These are phyloP conservation scores for Clarireedia paspali DNA, from an alignment of 2,329 filamentous ascomycete genomes.

Conservation along the genomic window DNA sequence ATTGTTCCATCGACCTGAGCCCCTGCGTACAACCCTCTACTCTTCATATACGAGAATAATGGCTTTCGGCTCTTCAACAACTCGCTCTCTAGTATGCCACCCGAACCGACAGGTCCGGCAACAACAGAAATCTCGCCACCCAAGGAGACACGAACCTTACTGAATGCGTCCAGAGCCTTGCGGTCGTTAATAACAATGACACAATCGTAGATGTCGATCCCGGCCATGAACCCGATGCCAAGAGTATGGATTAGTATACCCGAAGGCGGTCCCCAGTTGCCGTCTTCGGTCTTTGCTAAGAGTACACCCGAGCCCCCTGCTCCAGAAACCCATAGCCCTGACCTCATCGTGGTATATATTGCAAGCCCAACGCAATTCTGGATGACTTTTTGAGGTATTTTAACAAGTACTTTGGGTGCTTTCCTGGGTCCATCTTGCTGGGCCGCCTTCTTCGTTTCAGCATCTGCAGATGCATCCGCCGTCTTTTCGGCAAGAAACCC, in stretches of 20 bases:
- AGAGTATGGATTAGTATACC: constrained; percentile 87
- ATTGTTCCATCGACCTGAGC: constrained; percentile 80
- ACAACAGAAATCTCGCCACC: constrained; percentile 73
- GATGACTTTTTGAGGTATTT: constrained; percentile 78
- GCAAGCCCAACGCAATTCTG: constrained; percentile 81
- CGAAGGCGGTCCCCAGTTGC: constrained; percentile 85
- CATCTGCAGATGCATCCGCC: not conserved
- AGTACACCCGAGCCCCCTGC: constrained; percentile 83
- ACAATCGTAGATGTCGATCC: constrained; percentile 93
- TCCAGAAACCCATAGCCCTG: constrained; percentile 81
- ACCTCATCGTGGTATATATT: constrained; percentile 91
- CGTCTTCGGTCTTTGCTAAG: constrained; percentile 70
- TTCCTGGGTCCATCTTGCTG: constrained; percentile 35
- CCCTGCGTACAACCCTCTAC: constrained; percentile 77
- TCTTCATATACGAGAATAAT: constrained; percentile 80
- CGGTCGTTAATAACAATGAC: constrained; percentile 87
- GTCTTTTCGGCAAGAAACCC: constrained; percentile 46
- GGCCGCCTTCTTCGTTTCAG: constrained; percentile 35
- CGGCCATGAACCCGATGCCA: constrained; percentile 80
- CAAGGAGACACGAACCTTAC: constrained; percentile 68
- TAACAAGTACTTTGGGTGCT: constrained; percentile 61
- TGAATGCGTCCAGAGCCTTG: constrained; percentile 76
- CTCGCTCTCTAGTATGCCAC: constrained; percentile 38
- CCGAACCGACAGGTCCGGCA: constrained; percentile 70
- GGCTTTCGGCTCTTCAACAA: constrained; percentile 52